Conservation (phyloP, 148 eudicot genomes). For the Euryodendron excelsum region DNA sequence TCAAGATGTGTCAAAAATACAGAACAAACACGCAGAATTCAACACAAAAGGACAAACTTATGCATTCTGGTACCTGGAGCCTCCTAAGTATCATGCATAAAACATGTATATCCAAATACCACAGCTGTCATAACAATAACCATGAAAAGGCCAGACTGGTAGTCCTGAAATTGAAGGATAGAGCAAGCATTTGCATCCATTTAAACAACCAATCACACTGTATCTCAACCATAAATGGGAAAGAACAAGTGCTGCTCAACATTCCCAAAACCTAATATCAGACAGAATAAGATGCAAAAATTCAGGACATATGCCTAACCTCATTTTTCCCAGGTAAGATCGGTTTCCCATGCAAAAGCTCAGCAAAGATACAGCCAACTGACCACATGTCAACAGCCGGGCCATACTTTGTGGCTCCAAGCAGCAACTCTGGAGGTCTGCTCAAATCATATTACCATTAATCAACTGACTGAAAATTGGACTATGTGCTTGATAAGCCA, state of each 20-base stretch:
- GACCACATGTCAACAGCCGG: constrained; percentile 78
- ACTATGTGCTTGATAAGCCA: not conserved
- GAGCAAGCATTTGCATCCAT: not conserved
- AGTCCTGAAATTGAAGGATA: not conserved
- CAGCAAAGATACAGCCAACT: constrained; percentile 64
- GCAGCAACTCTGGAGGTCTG: constrained; percentile 80
- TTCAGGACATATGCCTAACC: constrained; percentile 25
- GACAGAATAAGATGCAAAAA: not conserved
- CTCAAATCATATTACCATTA: constrained; percentile 29
- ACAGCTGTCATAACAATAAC: not conserved
- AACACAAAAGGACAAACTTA: too few species aligned
- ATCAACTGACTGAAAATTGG: constrained; percentile 17
- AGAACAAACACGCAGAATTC: not conserved
- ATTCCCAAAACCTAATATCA: not conserved
- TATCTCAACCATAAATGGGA: not conserved
- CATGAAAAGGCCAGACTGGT: not conserved
- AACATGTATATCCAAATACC: not conserved
- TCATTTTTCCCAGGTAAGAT: constrained; percentile 66
- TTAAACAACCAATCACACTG: constrained; percentile 6
- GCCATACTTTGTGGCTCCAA: constrained; percentile 62
- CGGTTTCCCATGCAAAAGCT: constrained; percentile 71
- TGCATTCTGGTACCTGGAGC: not conserved
- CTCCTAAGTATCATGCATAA: not conserved
- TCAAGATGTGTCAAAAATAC: not conserved
- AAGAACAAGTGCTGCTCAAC: not conserved